A percentile compares a stretch with the other conserved stretches of the same genome.
Conservation (phyloP, 2,329 filamentous ascomycete genomes). For the Diaporthe aspalathi region DNA sequence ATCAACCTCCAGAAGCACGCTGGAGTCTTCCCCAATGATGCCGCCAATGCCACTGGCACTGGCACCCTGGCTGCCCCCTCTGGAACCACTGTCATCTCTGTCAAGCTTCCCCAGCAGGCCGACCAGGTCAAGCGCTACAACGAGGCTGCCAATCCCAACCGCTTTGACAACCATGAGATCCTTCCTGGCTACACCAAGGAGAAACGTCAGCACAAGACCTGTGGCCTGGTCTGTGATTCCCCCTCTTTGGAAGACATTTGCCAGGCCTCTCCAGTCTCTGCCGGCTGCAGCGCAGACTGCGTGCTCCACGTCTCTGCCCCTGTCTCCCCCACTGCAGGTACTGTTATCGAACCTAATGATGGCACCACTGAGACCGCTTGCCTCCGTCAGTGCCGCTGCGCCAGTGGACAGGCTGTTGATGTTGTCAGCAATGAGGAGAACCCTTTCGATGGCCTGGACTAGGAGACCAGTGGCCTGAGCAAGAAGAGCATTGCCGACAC, state of each 20-base stretch:
- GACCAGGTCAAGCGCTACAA: constrained; percentile 13
- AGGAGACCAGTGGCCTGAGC: constrained; percentile 25
- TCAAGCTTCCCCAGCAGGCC: neutral
- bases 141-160: neutral
- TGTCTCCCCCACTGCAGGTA: too few species aligned
- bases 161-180: neutral
- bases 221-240: too few species aligned
- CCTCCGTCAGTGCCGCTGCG: too few species aligned
- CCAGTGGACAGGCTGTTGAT: neutral
- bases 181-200: constrained; percentile 20
- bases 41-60: neutral
- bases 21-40: constrained; percentile 22
- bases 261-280: too few species aligned
- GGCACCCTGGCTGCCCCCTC: neutral
- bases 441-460: constrained; percentile 28
- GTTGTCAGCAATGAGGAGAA: neutral
- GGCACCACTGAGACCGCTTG: too few species aligned
- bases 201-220: neutral
- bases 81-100: neutral
- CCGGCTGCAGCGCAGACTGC: too few species aligned
- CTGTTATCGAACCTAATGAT: too few species aligned
- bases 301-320: too few species aligned
- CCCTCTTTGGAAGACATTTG: too few species aligned
- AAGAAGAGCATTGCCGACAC: neutral
- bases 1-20: constrained; percentile 4